phyloP scores from a whole-genome alignment of 2,329 filamentous ascomycete genomes.

The Berkeleyomyces rouxiae region DNA sequence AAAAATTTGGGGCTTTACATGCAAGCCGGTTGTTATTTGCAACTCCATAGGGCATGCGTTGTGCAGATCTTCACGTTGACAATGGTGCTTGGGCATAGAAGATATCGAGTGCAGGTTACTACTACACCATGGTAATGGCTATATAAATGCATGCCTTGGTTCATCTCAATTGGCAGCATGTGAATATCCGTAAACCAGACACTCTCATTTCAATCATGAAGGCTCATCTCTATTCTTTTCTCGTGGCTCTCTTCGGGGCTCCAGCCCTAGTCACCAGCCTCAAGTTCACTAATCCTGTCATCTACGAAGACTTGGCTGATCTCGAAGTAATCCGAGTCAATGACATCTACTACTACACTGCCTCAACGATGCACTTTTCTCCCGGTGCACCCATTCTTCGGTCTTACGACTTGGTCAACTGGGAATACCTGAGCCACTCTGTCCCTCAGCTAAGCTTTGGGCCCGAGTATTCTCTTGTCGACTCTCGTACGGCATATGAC shows the following conservation, averaged over 20 bases:
- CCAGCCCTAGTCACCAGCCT: not conserved
- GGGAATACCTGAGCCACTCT: conserved; percentile 19
- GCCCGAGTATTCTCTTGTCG: conserved; percentile 1
- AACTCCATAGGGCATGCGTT: not conserved
- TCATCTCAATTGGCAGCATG: not conserved
- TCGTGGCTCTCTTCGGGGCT: not conserved
- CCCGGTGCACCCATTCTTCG: conserved; percentile 30
- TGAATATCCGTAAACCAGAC: not conserved
- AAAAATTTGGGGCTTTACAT: not conserved
- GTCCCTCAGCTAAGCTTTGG: not conserved
- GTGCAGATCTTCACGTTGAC: not conserved
- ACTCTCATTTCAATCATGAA: not conserved
- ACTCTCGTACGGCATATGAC: conserved; percentile 14
- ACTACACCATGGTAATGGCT: not conserved
- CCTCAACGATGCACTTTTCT: conserved; percentile 44
- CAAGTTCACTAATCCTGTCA: conserved; percentile 18
- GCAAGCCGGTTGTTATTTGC: not conserved
- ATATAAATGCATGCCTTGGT: too few species aligned
- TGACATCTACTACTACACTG: conserved; percentile 25
- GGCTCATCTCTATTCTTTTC: not conserved
- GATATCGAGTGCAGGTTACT: too few species aligned
- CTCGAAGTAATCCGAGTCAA: conserved; percentile 19
- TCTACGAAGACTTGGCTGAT: conserved; percentile 21
- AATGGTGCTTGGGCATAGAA: not conserved
- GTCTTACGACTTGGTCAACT: conserved; percentile 21